Conservation (phyloP, 805 yeast genomes). For the Torulaspora maleeae region DNA sequence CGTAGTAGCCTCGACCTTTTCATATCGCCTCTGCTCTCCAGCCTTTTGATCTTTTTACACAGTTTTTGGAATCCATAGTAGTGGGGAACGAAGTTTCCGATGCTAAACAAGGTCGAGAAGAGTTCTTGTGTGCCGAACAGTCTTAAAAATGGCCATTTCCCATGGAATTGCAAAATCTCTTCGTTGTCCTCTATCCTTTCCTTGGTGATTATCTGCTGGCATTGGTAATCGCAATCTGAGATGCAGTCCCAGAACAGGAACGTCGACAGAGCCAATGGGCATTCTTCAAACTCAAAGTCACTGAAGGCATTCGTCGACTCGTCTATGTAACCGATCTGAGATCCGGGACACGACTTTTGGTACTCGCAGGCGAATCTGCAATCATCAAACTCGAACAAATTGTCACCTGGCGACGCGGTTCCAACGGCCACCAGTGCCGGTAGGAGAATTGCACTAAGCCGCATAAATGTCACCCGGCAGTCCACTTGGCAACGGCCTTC, state of each 20-base stretch:
- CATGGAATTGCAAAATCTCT: conserved; percentile 81
- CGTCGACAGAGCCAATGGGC: conserved; percentile 37
- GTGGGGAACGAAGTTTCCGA: conserved; percentile 65
- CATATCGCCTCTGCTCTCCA: conserved; percentile 12
- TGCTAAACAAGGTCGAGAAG: conserved; percentile 73
- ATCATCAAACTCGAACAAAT: conserved; percentile 49
- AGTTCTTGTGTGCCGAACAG: conserved; percentile 80
- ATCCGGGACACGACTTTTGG: conserved; percentile 21
- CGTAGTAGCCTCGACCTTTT: conserved; percentile 13
- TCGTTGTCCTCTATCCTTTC: conserved; percentile 45
- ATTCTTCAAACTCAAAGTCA: conserved; percentile 19
- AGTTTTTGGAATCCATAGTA: conserved; percentile 42
- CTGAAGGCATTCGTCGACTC: conserved; percentile 28
- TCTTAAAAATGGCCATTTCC: conserved; percentile 93
- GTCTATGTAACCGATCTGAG: conserved; percentile 20
- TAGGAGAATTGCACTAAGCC: background rate
- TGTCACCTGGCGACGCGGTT: conserved; percentile 57
- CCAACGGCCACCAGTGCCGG: background rate
- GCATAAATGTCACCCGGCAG: conserved; percentile 1
- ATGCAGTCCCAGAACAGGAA: conserved; percentile 68
- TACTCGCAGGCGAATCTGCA: conserved; percentile 51
- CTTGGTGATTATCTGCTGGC: conserved; percentile 72
- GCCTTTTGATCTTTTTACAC: conserved; percentile 17
- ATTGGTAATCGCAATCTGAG: conserved; percentile 85
- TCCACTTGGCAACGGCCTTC: background rate